Base-by-base conservation (phyloP, 1,284 basidiomycete species). In the Moesziomyces sp. region DNA sequence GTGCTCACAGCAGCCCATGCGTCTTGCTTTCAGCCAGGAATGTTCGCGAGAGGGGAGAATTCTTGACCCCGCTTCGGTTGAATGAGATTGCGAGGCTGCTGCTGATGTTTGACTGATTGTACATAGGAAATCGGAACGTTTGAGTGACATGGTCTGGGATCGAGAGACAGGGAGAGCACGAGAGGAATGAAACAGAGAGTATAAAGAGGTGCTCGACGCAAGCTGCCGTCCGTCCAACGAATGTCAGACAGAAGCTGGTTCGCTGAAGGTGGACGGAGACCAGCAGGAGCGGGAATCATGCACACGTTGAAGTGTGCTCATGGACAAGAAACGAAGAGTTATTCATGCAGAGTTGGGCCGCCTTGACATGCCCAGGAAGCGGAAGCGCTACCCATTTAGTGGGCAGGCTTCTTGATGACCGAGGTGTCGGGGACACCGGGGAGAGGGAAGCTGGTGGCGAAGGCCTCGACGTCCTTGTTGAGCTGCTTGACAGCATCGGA, bases 371-470 rank as follows among this genome's bases (percentile, higher is more conserved):
- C 10, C 30, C 30, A 13, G 30, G 30, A 13, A 33, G 30, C 30
- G 30, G 5, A 10, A 19, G 18, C n/a, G 11, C 2, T 18, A 18
- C 8, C 4, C 52, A 49, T 48, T 70, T 70, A 70, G 61, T 70
- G 68, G 33, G 73, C 52, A 52, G 74, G 76, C 66, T 73, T 67
- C 77, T 81, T 83, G 76, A 84, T 84, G 49, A 61, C 55, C 58
- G 69, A 72, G 59, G 85, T 89, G 85, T 95, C 92, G 45, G 85
- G 86, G 8, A 94, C 90, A 86, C 96, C 95, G 58, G 96, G 96
- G 16, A 99, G 87, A 4, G 96, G 96, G 92, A 92, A 98, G 85
- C 88, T 88, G 73, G 87, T 89, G 19, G 94, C 92, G 83, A 98
- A 98, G 56, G 76, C 87, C 72, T 88, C 86, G 35, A 96, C 93